Evolutionary conservation across 2,329 filamentous ascomycete species (phyloP), one percentile per base, ranked within the genome.

Genomic region (Diaporthe velutina): DNA sequence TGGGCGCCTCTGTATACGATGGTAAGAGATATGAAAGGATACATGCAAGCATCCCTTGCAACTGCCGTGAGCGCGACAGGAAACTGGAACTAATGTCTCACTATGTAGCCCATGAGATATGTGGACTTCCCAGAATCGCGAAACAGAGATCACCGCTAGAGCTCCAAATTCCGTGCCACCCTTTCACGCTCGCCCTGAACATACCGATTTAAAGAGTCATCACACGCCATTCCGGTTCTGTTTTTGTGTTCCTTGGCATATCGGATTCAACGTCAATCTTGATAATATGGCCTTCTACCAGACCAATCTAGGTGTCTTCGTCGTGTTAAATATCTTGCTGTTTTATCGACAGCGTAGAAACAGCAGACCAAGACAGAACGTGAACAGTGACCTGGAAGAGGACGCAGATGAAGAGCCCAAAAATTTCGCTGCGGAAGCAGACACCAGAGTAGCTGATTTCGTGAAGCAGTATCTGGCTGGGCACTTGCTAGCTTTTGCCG

Each of bases 401-500:
- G 60, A 66, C 28, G 19, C 25, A n/a, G 17, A 48, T 25, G 60
- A 66, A 48, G 25, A 66, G 12, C 3, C n/a, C 5, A 66, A 66
- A 19, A n/a, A 66, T 2, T 30, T 48, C 42, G 40, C 17, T 5
- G 17, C 9, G 60, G 60, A 48, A 33, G 8, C 28, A 9, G 60
- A 48, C 60, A 66, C 60, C 83, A 83, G 12, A n/a, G 60, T 66
- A 4, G 6, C 40, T n/a, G 60, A 66, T n/a, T 66, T 66, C 19
- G 40, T 22, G 42, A 66, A 48, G 33, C 60, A 66, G 40, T 66
- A 66, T 48, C 40, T 66, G 17, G 19, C 19, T 48, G 60, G 60
- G 15, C 40, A 66, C 22, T 48, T 66, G 40, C 74, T 83, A 7
- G 81, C 82, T 0, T 80, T 82, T 10, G 82, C 80, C 2, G 81